Conservation (phyloP, 352 stramenopile genomes). For the Phytophthora crassamura region DNA sequence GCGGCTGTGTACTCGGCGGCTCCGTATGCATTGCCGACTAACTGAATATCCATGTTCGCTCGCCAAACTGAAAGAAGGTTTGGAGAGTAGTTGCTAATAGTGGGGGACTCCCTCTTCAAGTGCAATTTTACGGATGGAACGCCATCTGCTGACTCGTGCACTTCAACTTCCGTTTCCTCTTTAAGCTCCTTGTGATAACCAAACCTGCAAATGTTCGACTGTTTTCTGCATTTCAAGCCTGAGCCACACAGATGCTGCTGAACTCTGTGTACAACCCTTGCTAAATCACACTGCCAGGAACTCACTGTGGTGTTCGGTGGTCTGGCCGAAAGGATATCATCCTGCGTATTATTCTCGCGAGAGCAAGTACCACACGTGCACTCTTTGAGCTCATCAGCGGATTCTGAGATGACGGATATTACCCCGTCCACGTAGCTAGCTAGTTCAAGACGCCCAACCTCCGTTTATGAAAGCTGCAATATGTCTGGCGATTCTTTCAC, state of each 20-base stretch:
- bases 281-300: not conserved
- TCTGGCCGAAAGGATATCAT: not conserved
- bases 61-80: conserved; percentile 11
- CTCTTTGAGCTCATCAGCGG: not conserved
- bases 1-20: no score
- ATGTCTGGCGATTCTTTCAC: conserved; percentile 19
- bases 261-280: not conserved
- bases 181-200: conserved; percentile 10
- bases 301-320: not conserved
- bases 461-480: conserved; percentile 6
- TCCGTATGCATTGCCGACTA: no score
- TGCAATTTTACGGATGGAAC: conserved; percentile 2
- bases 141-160: not conserved
- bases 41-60: conserved; percentile 38
- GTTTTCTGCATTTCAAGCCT: conserved; percentile 5
- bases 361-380: not conserved
- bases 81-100: conserved; percentile 20
- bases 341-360: not conserved
- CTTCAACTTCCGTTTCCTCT: not conserved
- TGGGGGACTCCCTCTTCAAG: not conserved
- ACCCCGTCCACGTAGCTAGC: not conserved
- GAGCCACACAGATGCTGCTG: conserved; percentile 10
- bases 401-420: not conserved
- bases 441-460: conserved; percentile 1
- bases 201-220: conserved; percentile 13